phyloP scores from a whole-genome alignment of 768 basidiomycete genomes.

The Megacollybia marginata region DNA sequence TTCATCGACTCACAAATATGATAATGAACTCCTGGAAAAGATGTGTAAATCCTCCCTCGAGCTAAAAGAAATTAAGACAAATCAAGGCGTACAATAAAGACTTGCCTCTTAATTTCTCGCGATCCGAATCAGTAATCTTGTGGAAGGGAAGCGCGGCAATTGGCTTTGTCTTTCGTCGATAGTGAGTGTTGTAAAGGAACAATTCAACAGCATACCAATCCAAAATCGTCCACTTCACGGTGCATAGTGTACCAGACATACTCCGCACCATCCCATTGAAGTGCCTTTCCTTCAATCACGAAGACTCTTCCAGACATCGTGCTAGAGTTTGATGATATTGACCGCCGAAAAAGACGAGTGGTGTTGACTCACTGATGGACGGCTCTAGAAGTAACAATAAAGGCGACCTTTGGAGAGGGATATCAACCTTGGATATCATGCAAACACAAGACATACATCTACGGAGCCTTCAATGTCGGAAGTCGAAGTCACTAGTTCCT shows the following conservation, averaged over 20 bases:
- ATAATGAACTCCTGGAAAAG: conserved; percentile 10
- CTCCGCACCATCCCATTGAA: background rate
- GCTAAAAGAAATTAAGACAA: conserved; percentile 1
- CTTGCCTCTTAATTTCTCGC: conserved; percentile 6
- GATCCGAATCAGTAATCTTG: conserved; percentile 4
- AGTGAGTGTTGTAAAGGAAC: background rate
- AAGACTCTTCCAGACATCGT: background rate
- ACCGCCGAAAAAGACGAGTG: too few relatives aligned
- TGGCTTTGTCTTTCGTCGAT: conserved; percentile 8
- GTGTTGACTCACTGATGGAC: too few relatives aligned
- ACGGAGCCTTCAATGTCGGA: too few relatives aligned
- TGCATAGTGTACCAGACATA: background rate
- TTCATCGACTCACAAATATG: conserved; percentile 7
- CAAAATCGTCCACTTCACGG: background rate
- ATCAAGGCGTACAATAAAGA: background rate
- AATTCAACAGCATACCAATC: background rate
- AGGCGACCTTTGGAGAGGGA: background rate
- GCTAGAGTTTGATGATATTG: too few relatives aligned
- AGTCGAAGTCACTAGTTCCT: background rate
- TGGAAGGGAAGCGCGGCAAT: conserved; percentile 4
- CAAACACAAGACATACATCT: too few relatives aligned
- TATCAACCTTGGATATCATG: too few relatives aligned
- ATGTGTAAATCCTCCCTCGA: conserved; percentile 7
- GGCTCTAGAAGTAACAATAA: background rate
- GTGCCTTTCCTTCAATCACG: background rate